Evolutionary conservation across 2,329 filamentous ascomycete genomes (phyloP).

Genomic region (Fusarium chuoi): DNA sequence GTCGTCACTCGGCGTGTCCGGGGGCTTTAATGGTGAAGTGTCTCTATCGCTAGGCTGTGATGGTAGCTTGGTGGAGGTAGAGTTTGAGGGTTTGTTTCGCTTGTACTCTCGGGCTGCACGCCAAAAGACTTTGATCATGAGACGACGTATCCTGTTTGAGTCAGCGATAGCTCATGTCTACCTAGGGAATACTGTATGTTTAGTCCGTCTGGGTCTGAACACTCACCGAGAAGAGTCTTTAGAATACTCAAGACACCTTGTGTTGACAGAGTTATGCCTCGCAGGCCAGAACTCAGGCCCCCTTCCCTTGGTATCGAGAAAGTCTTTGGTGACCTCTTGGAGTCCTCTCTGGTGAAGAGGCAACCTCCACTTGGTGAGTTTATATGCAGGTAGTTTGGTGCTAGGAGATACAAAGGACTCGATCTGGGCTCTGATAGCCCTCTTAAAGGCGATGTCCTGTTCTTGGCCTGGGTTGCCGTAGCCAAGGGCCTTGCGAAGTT

Average conservation of each 20-base stretch:
- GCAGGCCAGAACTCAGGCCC: constrained; percentile 35
- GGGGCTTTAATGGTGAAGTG: not conserved
- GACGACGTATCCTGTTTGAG: constrained; percentile 9
- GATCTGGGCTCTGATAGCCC: not conserved
- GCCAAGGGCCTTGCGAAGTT: constrained; percentile 30
- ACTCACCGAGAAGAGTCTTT: constrained; percentile 6
- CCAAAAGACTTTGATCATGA: constrained; percentile 28
- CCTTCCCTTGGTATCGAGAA: constrained; percentile 23
- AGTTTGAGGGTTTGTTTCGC: not conserved
- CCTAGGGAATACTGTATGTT: constrained; percentile 4
- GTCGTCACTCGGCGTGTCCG: not conserved
- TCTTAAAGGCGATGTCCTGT: constrained; percentile 35
- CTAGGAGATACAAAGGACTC: constrained; percentile 10
- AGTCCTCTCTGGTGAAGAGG: constrained; percentile 28
- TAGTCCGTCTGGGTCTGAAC: not conserved
- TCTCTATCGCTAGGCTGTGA: not conserved
- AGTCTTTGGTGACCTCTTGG: constrained; percentile 28
- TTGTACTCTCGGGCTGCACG: constrained; percentile 14
- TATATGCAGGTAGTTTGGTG: not conserved
- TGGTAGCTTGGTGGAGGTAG: not conserved
- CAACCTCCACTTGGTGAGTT: constrained; percentile 22
- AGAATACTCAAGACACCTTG: constrained; percentile 12
- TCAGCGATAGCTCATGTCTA: not conserved
- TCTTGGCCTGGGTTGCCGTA: constrained; percentile 14
- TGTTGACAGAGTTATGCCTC: not conserved